Conservation (phyloP, 192 early-diverging fungal species). For the Entomortierella beljakovae region DNA sequence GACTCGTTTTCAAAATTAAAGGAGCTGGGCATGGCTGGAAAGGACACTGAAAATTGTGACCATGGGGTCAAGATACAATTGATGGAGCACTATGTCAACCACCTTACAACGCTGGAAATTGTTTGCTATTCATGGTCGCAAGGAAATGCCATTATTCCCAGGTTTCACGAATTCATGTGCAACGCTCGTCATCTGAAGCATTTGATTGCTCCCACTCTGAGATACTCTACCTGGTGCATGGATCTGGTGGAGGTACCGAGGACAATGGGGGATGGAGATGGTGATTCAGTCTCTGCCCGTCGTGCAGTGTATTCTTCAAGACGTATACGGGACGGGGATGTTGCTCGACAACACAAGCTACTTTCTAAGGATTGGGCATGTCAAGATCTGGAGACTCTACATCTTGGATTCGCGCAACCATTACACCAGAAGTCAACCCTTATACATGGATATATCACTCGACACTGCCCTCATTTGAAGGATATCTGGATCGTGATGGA, state of each 20-base stretch:
- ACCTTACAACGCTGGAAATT: constrained; percentile 6
- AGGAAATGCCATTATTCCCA: not conserved
- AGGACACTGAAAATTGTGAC: not conserved
- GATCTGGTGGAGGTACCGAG: not conserved
- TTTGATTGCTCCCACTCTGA: not conserved
- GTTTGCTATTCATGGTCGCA: not conserved
- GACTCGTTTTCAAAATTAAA: not conserved
- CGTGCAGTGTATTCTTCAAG: too few relatives aligned
- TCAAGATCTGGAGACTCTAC: constrained; percentile 18
- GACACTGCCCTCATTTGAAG: constrained; percentile 5
- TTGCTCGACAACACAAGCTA: too few relatives aligned
- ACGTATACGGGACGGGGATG: too few relatives aligned
- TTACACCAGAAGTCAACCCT: not conserved
- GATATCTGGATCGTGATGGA: not conserved
- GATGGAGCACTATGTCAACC: not conserved
- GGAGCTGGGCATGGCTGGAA: not conserved
- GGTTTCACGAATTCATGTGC: constrained; percentile 1
- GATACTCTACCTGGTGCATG: not conserved
- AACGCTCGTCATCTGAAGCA: constrained; percentile 1
- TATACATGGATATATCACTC: constrained; percentile 13
- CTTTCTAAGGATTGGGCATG: not conserved
- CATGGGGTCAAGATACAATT: too few relatives aligned
- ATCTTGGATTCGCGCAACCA: constrained; percentile 1
- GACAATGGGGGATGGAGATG: too few relatives aligned
- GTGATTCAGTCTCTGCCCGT: too few relatives aligned